Base-by-base conservation (phyloP, 768 basidiomycete species). In the Lactifluus pinguis region DNA sequence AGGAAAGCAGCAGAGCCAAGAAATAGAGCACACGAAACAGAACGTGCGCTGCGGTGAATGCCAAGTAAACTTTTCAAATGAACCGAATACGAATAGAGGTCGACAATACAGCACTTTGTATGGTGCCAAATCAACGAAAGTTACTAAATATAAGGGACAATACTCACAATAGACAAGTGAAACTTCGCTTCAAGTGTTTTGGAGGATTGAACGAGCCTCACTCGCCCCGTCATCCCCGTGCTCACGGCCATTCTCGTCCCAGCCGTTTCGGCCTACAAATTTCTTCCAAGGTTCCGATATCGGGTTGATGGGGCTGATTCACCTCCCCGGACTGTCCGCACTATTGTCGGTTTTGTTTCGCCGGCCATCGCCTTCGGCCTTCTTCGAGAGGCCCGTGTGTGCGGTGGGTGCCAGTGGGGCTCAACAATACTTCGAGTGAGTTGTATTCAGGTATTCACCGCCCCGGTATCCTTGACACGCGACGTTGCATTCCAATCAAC, bases 1-100 rank as follows among this genome's bases (percentile, higher is more conserved):
- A 80, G 66, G 84, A 83, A 82, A 82, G n/a, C n/a, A n/a, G n/a
- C 82, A 84, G 85, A 67, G 81, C 81, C 34, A 87, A 70, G 62
- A 85, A 83, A 71, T 84, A 86, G 51, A 82, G 72, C 34, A 82
- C 80, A 68, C 84, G 87, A 67, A 84, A 57, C 29, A 14, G n/a
- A 14, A 11, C 74, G 75, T 17, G 83, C 79, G 59, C 76, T 79
- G 45, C 86, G 72, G 36, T 73, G 72, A 32, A 34, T 30, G 67
- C 83, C 83, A 8, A 86, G 86, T 63, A 77, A 77, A 2, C 84
- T 81, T 63, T 75, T 77, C 61, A 32, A 55, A 19, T 49, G 36
- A 49, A 11, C 44, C 30, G 49, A 38, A 29, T 19, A 42, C 25
- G 48, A 36, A 30, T 38, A 15, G 21, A 62, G 29, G 30, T 34